Conservation (phyloP, 805 yeast species). For the Citeromyces nyonsensis region DNA sequence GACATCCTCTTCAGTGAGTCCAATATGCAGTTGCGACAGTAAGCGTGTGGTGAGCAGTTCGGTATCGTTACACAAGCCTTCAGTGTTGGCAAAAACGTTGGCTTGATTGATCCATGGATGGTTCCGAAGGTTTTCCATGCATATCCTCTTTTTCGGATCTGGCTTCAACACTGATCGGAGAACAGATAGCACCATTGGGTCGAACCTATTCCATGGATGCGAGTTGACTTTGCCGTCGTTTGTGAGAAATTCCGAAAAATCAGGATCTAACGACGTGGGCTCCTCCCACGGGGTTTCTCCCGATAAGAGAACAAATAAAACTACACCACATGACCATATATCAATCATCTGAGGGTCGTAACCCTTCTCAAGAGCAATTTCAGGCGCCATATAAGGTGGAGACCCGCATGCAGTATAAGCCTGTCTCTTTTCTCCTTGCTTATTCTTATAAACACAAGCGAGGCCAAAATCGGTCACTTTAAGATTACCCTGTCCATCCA, state of each 20-base stretch:
- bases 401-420: slow-evolving; percentile 50
- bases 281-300: slow-evolving; percentile 67
- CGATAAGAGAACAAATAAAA: slow-evolving; percentile 41
- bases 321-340: slow-evolving; percentile 58
- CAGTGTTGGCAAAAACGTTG: slow-evolving; percentile 22
- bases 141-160: slow-evolving; percentile 25
- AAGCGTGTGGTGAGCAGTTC: slow-evolving; percentile 30
- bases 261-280: slow-evolving; percentile 36
- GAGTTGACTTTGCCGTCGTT: slow-evolving; percentile 27
- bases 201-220: slow-evolving; percentile 41
- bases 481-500: slow-evolving; percentile 49
- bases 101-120: slow-evolving; percentile 42
- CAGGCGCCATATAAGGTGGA: slow-evolving; percentile 74
- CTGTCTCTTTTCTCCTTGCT: slow-evolving; percentile 26
- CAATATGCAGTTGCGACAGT: slow-evolving; percentile 34
- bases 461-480: slow-evolving; percentile 71
- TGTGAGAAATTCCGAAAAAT: slow-evolving; percentile 21
- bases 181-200: slow-evolving; percentile 30
- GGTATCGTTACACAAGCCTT: slow-evolving; percentile 41
- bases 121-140: slow-evolving; percentile 20
- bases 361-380: slow-evolving; percentile 26
- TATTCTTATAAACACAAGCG: slow-evolving; percentile 42
- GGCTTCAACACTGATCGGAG: slow-evolving; percentile 36
- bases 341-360: slow-evolving; percentile 48
- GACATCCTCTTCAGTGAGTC: slow-evolving; percentile 31